Evolutionary conservation across 257 asterid species (phyloP).

Genomic region (Lithospermum erythrorhizon): DNA sequence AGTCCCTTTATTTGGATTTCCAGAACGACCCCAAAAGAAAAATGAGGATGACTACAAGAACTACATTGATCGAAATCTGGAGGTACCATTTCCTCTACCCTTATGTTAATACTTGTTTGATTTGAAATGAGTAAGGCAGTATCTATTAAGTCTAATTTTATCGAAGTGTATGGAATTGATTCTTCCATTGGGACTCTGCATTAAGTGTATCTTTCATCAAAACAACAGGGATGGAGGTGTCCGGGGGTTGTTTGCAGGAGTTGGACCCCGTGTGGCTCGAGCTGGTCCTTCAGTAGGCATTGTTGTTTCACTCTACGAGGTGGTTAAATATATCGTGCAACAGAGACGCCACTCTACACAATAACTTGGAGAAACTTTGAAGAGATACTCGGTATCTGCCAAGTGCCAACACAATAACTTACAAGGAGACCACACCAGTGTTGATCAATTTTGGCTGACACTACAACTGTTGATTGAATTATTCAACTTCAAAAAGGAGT

Average conservation of each 20-base stretch:
- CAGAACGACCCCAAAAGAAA: conserved; percentile 67
- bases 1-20: conserved; percentile 1
- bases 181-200: background rate
- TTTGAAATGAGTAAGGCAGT: background rate
- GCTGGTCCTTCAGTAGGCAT: conserved; percentile 95
- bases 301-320: conserved; percentile 72
- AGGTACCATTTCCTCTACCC: conserved; percentile 32
- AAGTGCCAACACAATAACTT: background rate
- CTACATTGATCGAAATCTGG: conserved; percentile 62
- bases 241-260: conserved; percentile 59
- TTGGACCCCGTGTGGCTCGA: conserved; percentile 60
- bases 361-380: background rate
- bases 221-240: conserved; percentile 58
- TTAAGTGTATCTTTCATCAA: background rate
- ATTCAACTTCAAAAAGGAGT: background rate
- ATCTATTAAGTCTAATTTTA: background rate
- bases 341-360: conserved; percentile 17
- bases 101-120: background rate
- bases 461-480: background rate
- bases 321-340: conserved; percentile 45
- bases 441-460: conserved; percentile 1
- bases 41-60: conserved; percentile 55
- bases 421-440: background rate
- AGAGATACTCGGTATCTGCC: background rate
- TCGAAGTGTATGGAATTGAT: too few relatives aligned